These are phyloP conservation scores for Paecilomyces niveus DNA, from an alignment of 2,329 filamentous ascomycete species.

Conservation along the genomic window DNA sequence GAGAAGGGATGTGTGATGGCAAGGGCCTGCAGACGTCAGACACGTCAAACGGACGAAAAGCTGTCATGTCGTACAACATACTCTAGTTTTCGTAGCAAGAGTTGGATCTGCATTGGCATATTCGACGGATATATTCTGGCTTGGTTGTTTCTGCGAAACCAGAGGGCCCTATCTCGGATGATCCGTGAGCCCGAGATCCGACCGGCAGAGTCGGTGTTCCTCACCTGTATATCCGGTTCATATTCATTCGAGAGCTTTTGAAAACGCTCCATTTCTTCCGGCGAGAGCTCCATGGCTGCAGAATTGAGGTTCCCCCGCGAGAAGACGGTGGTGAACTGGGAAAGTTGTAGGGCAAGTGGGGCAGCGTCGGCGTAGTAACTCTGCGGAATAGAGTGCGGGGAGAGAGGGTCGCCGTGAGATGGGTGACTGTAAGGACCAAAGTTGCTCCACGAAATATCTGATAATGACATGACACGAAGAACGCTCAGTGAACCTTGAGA, in stretches of 20 bases:
- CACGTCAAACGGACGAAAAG: slow-evolving; percentile 4
- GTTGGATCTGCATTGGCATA: slow-evolving; percentile 82
- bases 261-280: slow-evolving; percentile 53
- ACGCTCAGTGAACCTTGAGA: slow-evolving; percentile 1
- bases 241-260: slow-evolving; percentile 57
- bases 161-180: slow-evolving; percentile 61
- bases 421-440: slow-evolving; percentile 23
- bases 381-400: slow-evolving; percentile 5
- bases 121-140: slow-evolving; percentile 69
- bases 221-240: slow-evolving; percentile 51
- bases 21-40: slow-evolving; percentile 52
- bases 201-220: slow-evolving; percentile 10
- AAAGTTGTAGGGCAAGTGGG: slow-evolving; percentile 14
- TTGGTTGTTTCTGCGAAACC: slow-evolving; percentile 71
- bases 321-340: slow-evolving; percentile 15
- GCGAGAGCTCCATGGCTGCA: slow-evolving; percentile 32
- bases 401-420: slow-evolving; percentile 21
- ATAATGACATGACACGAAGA: slow-evolving; percentile 30
- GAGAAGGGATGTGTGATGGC: slow-evolving; percentile 81
- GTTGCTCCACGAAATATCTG: slow-evolving; percentile 25
- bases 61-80: slow-evolving; percentile 32
- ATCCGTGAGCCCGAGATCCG: slow-evolving; percentile 15
- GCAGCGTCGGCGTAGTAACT: slow-evolving; percentile 2
- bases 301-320: slow-evolving; percentile 6
- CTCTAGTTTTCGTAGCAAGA: slow-evolving; percentile 80